Conservation (phyloP, 2,329 filamentous ascomycete species). For the Trichoderma polysporum region DNA sequence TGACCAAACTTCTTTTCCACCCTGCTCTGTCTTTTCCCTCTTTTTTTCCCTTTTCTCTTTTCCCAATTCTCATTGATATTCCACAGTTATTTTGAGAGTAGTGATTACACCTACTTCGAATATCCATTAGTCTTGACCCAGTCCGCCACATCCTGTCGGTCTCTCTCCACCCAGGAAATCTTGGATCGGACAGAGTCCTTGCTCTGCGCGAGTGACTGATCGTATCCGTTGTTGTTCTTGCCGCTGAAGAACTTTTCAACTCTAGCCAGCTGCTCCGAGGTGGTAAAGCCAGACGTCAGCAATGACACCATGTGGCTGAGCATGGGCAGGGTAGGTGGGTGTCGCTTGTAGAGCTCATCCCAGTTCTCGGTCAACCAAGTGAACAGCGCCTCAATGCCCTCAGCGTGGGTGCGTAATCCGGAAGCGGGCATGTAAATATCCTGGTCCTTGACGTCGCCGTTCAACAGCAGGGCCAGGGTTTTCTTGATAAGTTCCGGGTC, state of each 20-base stretch:
- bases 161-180: slow-evolving; percentile 36
- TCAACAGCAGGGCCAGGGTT: slow-evolving; percentile 72
- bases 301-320: slow-evolving; percentile 81
- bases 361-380: slow-evolving; percentile 84
- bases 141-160: slow-evolving; percentile 27
- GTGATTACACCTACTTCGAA: slow-evolving; percentile 1
- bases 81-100: not conserved
- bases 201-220: slow-evolving; percentile 86
- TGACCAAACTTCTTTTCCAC: not conserved
- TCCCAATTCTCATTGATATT: not conserved
- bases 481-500: slow-evolving; percentile 77
- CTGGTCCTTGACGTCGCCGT: slow-evolving; percentile 85
- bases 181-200: slow-evolving; percentile 83
- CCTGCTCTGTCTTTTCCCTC: not conserved
- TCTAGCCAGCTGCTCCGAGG: slow-evolving; percentile 69
- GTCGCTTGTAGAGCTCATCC: slow-evolving; percentile 76
- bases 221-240: slow-evolving; percentile 82
- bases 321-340: slow-evolving; percentile 85
- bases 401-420: slow-evolving; percentile 72
- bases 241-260: slow-evolving; percentile 78
- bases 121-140: slow-evolving; percentile 31
- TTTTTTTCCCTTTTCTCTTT: not conserved
- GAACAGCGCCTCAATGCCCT: slow-evolving; percentile 79
- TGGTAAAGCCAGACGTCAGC: slow-evolving; percentile 78
- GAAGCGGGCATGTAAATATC: slow-evolving; percentile 88